These are phyloP conservation scores for Pelagomonas calceolata DNA, from an alignment of 108 stramenopile genomes.

Conservation along the genomic window DNA sequence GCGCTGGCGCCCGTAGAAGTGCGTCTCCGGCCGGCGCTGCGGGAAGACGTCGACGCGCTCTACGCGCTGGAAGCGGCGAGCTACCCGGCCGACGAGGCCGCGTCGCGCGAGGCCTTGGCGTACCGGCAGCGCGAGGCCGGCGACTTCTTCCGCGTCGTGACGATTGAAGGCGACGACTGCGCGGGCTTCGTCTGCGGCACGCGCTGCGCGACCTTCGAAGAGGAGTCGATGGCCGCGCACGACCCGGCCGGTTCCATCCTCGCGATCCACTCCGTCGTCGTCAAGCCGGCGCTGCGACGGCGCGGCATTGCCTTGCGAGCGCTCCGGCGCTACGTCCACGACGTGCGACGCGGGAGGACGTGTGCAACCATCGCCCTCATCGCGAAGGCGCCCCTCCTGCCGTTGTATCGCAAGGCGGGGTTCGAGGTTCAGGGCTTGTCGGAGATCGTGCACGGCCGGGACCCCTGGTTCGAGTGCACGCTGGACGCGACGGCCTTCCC, in stretches of 20 bases:
- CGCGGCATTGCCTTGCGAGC: conserved; percentile 37
- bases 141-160: conserved; percentile 33
- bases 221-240: conserved; percentile 58
- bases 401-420: conserved; percentile 65
- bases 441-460: conserved; percentile 53
- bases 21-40: too few relatives aligned
- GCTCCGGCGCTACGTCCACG: conserved; percentile 46
- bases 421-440: conserved; percentile 52
- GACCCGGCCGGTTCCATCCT: conserved; percentile 56
- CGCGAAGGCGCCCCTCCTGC: conserved; percentile 55
- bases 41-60: too few relatives aligned
- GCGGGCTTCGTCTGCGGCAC: conserved; percentile 73
- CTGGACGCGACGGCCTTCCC: conserved; percentile 38
- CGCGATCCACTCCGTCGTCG: conserved; percentile 74
- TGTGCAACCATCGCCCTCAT: conserved; percentile 53
- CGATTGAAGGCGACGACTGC: conserved; percentile 29
- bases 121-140: conserved; percentile 60
- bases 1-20: too few relatives aligned
- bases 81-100: conserved; percentile 68
- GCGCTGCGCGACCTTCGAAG: conserved; percentile 45
- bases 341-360: conserved; percentile 31
- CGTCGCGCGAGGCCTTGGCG: conserved; percentile 58
- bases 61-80: conserved; percentile 8
- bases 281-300: conserved; percentile 46
- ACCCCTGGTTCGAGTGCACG: conserved; percentile 61